Base-by-base conservation (phyloP, 192 early-diverging fungal species). In the Phycomyces nitens region DNA sequence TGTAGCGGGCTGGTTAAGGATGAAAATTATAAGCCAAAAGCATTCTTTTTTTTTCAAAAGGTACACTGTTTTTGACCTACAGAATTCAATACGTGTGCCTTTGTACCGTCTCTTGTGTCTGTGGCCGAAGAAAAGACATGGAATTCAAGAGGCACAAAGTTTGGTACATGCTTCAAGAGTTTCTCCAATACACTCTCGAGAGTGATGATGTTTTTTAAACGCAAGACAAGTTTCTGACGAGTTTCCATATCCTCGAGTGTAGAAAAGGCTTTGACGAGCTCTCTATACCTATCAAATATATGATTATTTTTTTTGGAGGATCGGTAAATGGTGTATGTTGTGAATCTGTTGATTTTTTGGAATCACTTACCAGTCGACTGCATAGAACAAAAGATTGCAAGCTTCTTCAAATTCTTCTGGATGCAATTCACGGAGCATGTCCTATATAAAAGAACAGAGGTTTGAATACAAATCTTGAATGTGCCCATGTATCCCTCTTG, bases 221-320 rank as follows among this genome's bases (percentile, higher is more conserved):
- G 76, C 9, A 63, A n/a, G 10, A 76, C 67, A 9, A 85, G 49
- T 16, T 72, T 76, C 21, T 68, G 60, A 69, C 39, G 65, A 9
- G 73, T 70, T 42, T 74, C 70, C 21, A 70, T 60, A 9, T 70
- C 65, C 10, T 67, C 61, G 26, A 71, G 49, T 20, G 61, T 47
- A 10, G 72, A 77, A 64, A 89, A 92, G 7, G 87, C 82, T 47
- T 88, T 92, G 23, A 88, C 69, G 7, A 84, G 58, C 60, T 92
- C 89, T 21, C 88, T 84, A 50, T 86, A 63, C 89, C 89, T 89
- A 70, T n/a, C n/a, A n/a, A n/a, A n/a, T n/a, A n/a, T n/a, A n/a
- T n/a, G n/a, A n/a, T n/a, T n/a, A n/a, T n/a, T n/a, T n/a, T n/a
- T n/a, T n/a, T n/a, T n/a, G n/a, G n/a, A n/a, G n/a, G n/a, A n/a